Evolutionary conservation across 1,284 basidiomycete species (phyloP), one percentile per base, ranked within the genome.

Genomic region (Melampsora occidentalis): DNA sequence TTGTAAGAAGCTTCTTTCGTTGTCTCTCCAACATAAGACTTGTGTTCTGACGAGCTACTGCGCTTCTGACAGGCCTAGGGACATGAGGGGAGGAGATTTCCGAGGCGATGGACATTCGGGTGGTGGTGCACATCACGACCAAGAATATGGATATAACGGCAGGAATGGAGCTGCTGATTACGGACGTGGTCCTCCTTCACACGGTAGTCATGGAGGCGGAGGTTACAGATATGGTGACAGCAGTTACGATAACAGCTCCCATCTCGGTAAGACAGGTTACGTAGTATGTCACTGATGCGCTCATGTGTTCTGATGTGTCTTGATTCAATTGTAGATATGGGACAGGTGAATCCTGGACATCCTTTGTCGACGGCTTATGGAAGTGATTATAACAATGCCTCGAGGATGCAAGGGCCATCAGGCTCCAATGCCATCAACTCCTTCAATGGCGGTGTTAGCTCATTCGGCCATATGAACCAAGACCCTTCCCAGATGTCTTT

Each of bases 401-500:
- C 42, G 42, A 46, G 42, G 42, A 46, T 46, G 42, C 42, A 46
- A 46, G 42, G 42, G 9, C 42, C 42, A 14, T 46, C 42, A 46
- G 42, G 42, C 42, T 46, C 42, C 14, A 46, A 46, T 46, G 42
- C 42, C 42, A 14, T 46, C 42, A 46, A 46, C 42, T 9, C 42
- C 42, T 46, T 46, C 42, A 46, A 46, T 46, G 10, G 42, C 42
- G 42, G 42, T 46, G 42, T 46, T 12, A 46, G 14, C 14, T 46
- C 42, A 46, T 46, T 46, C 42, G 82, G 72, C 84, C 86, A 48
- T 84, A 85, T 42, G 42, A 46, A 16, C 42, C 42, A 46, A 46
- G 42, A 46, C 85, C 66, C 85, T 85, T 76, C 86, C 86, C 42
- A 84, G 84, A 73, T 16, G 77, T 83, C 39, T 68, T 85, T 87